phyloP scores from a whole-genome alignment of 2,329 filamentous ascomycete genomes.

The Cladophialophora bantiana region DNA sequence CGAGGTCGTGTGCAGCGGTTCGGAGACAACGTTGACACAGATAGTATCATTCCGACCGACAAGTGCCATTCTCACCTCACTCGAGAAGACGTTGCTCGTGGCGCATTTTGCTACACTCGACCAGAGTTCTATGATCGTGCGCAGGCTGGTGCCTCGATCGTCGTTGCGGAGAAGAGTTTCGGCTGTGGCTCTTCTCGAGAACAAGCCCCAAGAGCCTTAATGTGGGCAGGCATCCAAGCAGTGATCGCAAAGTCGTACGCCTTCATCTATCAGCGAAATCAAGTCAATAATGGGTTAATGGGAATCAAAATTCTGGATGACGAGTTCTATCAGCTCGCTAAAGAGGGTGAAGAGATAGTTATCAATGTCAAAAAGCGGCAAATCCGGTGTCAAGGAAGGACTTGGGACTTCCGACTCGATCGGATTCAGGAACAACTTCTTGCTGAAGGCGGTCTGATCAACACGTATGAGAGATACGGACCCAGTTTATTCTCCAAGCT shows the following conservation, averaged over 20 bases:
- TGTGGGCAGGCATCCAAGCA: constrained; percentile 20
- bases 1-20: constrained; percentile 22
- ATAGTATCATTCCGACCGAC: constrained; percentile 29
- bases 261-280: constrained; percentile 25
- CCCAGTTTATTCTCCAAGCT: constrained; percentile 20
- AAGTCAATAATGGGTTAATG: constrained; percentile 21
- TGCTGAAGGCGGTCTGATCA: constrained; percentile 21
- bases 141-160: constrained; percentile 17
- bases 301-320: constrained; percentile 21
- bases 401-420: constrained; percentile 20
- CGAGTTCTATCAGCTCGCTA: constrained; percentile 19
- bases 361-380: constrained; percentile 22
- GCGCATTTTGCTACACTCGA: constrained; percentile 25
- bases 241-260: constrained; percentile 24
- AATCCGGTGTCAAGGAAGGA: constrained; percentile 14
- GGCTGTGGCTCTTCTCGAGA: constrained; percentile 25
- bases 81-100: constrained; percentile 25
- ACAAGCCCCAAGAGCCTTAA: constrained; percentile 21
- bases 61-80: constrained; percentile 27
- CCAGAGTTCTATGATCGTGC: constrained; percentile 25
- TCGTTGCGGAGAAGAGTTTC: constrained; percentile 26
- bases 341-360: constrained; percentile 16
- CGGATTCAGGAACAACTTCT: constrained; percentile 27
- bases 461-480: constrained; percentile 26
- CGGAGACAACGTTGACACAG: constrained; percentile 27